These are phyloP conservation scores for Verticillium nonalfalfae DNA, from an alignment of 2,329 filamentous ascomycete species.

Conservation along the genomic window DNA sequence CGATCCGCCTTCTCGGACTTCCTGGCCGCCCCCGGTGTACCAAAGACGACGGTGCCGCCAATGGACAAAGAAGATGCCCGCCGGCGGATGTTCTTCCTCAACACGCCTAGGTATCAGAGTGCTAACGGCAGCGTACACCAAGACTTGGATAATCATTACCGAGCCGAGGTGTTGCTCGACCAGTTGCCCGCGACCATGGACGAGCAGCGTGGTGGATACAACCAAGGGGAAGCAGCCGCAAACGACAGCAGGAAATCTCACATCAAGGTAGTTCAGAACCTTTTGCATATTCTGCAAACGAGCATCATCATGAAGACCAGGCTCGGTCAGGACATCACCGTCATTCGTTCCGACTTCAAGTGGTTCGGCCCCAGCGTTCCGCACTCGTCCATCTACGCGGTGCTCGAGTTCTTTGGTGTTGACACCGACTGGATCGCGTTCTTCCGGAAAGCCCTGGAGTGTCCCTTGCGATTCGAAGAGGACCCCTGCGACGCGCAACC, in stretches of 20 bases:
- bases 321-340: constrained; percentile 40
- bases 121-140: constrained; percentile 19
- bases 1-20: constrained; percentile 18
- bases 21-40: constrained; percentile 18
- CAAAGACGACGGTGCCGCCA: constrained; percentile 18
- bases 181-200: constrained; percentile 38
- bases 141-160: constrained; percentile 27
- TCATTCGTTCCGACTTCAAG: constrained; percentile 51
- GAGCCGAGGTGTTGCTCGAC: constrained; percentile 44
- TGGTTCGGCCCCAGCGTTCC: constrained; percentile 52
- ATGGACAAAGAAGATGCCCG: constrained; percentile 25
- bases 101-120: neutral
- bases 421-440: constrained; percentile 44
- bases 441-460: constrained; percentile 45
- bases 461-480: constrained; percentile 43
- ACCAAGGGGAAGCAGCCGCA: constrained; percentile 24
- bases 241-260: constrained; percentile 30
- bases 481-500: constrained; percentile 36
- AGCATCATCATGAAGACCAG: constrained; percentile 45
- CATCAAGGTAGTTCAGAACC: constrained; percentile 44
- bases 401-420: constrained; percentile 50
- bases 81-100: constrained; percentile 37
- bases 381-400: constrained; percentile 45
- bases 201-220: constrained; percentile 30
- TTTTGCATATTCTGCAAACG: constrained; percentile 49